Evolutionary conservation across 805 yeast species (phyloP), one percentile per base, ranked within the genome.

Genomic region (Cyberlindnera meyerae): DNA sequence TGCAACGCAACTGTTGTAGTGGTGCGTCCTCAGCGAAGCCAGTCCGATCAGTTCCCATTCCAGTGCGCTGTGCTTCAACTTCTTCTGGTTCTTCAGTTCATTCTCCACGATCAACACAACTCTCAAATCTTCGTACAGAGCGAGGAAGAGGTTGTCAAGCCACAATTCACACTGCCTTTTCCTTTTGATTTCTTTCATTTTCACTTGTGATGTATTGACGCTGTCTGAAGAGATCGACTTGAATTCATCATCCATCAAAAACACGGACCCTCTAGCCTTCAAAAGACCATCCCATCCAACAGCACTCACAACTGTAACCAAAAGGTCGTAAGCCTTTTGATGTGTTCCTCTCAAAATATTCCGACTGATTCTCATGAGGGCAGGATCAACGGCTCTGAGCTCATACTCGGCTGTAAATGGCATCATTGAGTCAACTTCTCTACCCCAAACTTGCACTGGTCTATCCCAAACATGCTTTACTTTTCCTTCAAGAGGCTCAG

Each of bases 241-340:
- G 48, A 77, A 77, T 52, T 83, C 90, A 27, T 73, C 77, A 51
- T 79, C 85, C 88, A 90, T 90, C 8, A 86, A 76, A 60, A 90
- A 90, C 1, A 83, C 78, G 14, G 68, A 63, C 1, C 88, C 76
- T 40, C 96, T 75, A 26, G 79, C 52, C 39, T 67, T 65, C 46
- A 89, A 67, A 24, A 87, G 58, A 24, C 71, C 74, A 48, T 85
- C 86, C 98, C 98, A 90, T 4, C 96, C 96, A 27, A 79, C 65
- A 17, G 69, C 61, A 14, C 79, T 71, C 3, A 79, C 76, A 45
- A 93, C 71, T 8, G 76, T 66, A 5, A 94, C 77, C 39, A 90
- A 60, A 38, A 88, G 60, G 29, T 79, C 80, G 56, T 86, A 90
- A 1, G 84, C 85, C 36, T 61, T 62, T 21, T 63, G 60, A 42